Conservation (phyloP, 2,329 filamentous ascomycete species). For the Curvularia verruculosa region DNA sequence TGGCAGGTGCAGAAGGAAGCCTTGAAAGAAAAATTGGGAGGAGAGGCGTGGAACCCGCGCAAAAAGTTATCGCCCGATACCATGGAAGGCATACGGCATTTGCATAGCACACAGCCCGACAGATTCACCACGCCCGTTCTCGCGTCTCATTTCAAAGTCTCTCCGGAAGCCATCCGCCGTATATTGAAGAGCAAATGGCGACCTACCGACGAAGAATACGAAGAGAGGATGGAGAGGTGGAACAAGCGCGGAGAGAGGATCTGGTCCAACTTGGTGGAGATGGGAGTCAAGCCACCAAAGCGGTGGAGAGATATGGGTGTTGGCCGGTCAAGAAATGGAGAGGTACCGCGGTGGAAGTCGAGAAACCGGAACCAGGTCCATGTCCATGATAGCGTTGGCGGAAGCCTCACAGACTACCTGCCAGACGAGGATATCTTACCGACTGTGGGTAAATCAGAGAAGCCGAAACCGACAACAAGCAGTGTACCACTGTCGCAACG, state of each 20-base stretch:
- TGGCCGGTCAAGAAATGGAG: constrained; percentile 37
- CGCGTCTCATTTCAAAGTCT: constrained; percentile 81
- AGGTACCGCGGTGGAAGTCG: constrained; percentile 45
- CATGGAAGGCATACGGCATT: constrained; percentile 82
- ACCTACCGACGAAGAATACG: constrained; percentile 58
- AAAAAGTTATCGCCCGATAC: constrained; percentile 93
- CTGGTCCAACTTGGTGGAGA: constrained; percentile 55
- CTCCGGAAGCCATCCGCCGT: constrained; percentile 82
- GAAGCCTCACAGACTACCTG: constrained; percentile 13
- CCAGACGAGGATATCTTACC: constrained; percentile 40
- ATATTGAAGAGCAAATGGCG: constrained; percentile 83
- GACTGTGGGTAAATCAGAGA: constrained; percentile 29
- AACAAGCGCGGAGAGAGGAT: constrained; percentile 57
- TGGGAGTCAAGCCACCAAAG: constrained; percentile 63
- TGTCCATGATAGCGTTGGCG: constrained; percentile 34
- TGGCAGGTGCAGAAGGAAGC: constrained; percentile 82
- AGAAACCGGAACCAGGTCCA: constrained; percentile 35
- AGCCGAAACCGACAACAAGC: constrained; percentile 1
- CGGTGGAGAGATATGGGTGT: constrained; percentile 58
- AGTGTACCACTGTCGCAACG: constrained; percentile 7
- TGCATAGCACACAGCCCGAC: constrained; percentile 78
- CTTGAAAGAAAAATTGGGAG: constrained; percentile 77
- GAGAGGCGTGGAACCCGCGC: constrained; percentile 76
- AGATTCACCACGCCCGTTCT: constrained; percentile 77
- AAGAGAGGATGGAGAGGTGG: constrained; percentile 53